Evolutionary conservation across 1,284 basidiomycete species (phyloP), one percentile per base, ranked within the genome.

Genomic region (Pascua guehoae): DNA sequence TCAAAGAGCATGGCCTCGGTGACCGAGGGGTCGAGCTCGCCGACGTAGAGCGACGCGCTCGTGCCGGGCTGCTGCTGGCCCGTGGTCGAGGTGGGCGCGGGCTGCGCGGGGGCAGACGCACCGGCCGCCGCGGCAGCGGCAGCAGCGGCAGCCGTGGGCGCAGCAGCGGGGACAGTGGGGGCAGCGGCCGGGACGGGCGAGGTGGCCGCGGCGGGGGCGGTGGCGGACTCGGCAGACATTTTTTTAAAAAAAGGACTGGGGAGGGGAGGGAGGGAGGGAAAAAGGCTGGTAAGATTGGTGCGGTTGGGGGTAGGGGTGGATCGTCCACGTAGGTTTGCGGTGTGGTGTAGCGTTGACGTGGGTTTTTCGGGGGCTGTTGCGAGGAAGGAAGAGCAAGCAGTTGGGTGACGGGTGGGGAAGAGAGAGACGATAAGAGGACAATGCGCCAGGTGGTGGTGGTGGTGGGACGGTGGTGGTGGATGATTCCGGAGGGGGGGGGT

Each of bases 1-100:
- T 98, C 96, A 76, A 98, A 99, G 60, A 99, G 85, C 91, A 98
- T 98, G 62, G 96, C 95, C 84, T 99, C 96, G 52, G 94, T 93
- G 78, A 99, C 95, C 65, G 89, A 88, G 67, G 89, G 87, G 80
- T 98, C 96, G 69, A 99, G 88, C 83, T 99, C 96, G 65, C 96
- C 96, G 65, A 98, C 96, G 80, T 99, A 98, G 72, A 99, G 89
- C 61, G 92, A 96, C 41, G 94, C 91, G 58, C 88, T 90, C 46
- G 88, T 87, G 58, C 87, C 82, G 57, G 87, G 82, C 51, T 67
- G 63, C 58, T 69, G 80, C 72, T 83, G 84, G 78, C 85, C 85
- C 8, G 83, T 78, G 49, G 83, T 80, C 42, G 85, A 79, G 56
- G 83, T 82, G 52, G 81, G 75, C 51, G 77, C 74, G 52, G 81